Evolutionary conservation across 1,284 basidiomycete genomes (phyloP).

Genomic region (Cronartium quercuum): DNA sequence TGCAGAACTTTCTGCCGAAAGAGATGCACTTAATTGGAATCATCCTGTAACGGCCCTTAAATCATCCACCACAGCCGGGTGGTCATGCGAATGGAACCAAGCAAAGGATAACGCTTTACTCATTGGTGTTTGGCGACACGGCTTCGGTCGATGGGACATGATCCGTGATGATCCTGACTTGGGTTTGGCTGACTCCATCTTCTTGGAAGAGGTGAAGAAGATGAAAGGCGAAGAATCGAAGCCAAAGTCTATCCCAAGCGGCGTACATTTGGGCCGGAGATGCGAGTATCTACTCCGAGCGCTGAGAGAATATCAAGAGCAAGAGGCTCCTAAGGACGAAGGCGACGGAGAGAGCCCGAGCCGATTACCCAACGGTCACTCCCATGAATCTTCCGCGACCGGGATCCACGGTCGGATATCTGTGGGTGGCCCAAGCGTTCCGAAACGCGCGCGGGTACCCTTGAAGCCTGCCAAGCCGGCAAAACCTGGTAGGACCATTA

Average conservation of each 20-base stretch:
- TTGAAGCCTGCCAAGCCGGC: neutral
- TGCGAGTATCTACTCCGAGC: constrained; percentile 89
- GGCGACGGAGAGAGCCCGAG: constrained; percentile 12
- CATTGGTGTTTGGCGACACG: constrained; percentile 85
- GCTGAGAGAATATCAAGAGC: constrained; percentile 86
- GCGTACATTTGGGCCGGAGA: constrained; percentile 92
- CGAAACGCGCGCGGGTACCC: constrained; percentile 32
- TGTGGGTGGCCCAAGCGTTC: constrained; percentile 31
- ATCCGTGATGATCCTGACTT: constrained; percentile 84
- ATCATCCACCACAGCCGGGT: constrained; percentile 53
- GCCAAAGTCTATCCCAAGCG: constrained; percentile 79
- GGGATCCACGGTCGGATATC: constrained; percentile 16
- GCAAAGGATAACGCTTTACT: constrained; percentile 89
- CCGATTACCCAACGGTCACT: constrained; percentile 15
- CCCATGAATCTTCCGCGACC: constrained; percentile 26
- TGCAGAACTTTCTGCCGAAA: constrained; percentile 31
- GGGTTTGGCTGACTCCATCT: constrained; percentile 83
- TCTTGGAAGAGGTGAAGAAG: constrained; percentile 84
- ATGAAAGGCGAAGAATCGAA: constrained; percentile 57
- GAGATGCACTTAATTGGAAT: constrained; percentile 36
- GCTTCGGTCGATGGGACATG: constrained; percentile 94
- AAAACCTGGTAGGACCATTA: constrained; percentile 57
- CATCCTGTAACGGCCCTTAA: constrained; percentile 33
- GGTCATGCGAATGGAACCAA: constrained; percentile 91
- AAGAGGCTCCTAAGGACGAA: constrained; percentile 49